Evolutionary conservation across 208 protist genomes (phyloP).

Genomic region (Leishmania turanica): DNA sequence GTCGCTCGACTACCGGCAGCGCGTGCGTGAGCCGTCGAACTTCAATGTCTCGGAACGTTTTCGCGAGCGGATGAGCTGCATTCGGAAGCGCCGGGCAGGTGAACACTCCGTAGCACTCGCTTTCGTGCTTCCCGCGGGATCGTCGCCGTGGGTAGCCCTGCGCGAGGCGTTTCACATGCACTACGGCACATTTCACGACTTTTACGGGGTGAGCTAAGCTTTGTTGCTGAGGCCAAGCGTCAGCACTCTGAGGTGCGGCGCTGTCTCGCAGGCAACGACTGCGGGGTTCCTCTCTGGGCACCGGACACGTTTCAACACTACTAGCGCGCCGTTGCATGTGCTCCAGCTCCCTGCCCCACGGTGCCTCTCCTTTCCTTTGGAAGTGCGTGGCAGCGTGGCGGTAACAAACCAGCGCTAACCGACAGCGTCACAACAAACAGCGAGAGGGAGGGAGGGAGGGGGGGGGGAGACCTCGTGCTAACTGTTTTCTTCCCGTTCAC

Average conservation of each 20-base stretch:
- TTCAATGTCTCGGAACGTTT: slow-evolving; percentile 87
- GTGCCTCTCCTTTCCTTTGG: neutral
- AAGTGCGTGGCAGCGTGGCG: neutral
- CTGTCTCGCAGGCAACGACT: neutral
- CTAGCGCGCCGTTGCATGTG: neutral
- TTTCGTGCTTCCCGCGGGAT: slow-evolving; percentile 47
- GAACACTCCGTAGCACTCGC: slow-evolving; percentile 56
- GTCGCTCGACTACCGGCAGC: slow-evolving; percentile 43
- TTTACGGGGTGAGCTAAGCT: slow-evolving; percentile 41
- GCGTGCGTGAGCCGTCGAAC: slow-evolving; percentile 74
- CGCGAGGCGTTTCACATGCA: slow-evolving; percentile 68
- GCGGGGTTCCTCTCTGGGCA: neutral
- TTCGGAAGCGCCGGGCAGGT: slow-evolving; percentile 8
- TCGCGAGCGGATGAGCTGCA: slow-evolving; percentile 54
- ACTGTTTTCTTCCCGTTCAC: neutral
- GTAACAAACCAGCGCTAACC: neutral
- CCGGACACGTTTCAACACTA: neutral
- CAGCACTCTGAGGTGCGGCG: neutral
- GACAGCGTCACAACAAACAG: neutral
- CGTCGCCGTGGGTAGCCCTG: slow-evolving; percentile 65
- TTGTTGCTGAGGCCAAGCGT: neutral
- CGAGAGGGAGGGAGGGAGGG: neutral
- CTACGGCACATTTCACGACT: slow-evolving; percentile 66
- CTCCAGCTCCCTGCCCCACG: neutral
- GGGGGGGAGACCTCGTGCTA: neutral